Conservation (phyloP, 2,329 filamentous ascomycete species). For the Fusarium sp. region DNA sequence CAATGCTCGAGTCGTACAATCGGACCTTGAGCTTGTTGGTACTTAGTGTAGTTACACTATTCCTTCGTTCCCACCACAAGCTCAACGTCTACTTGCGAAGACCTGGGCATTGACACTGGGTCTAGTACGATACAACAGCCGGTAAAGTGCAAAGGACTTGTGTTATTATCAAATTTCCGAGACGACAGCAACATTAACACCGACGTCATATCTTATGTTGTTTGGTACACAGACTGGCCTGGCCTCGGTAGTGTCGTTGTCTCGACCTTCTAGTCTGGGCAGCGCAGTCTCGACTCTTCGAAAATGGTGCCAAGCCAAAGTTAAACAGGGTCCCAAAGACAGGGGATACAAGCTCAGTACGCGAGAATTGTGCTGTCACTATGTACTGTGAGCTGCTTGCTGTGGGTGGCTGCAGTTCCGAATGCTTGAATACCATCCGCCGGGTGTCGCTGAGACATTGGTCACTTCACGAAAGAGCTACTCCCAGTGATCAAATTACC, state of each 20-base stretch:
- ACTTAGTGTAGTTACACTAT: no score
- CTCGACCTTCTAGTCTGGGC: slow-evolving; percentile 34
- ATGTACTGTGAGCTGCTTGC: no score
- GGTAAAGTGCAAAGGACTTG: no score
- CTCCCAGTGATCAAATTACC: not conserved
- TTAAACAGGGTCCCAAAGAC: slow-evolving; percentile 20
- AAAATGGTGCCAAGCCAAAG: slow-evolving; percentile 21
- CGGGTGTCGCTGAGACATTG: not conserved
- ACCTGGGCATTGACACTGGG: no score
- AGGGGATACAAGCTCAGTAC: slow-evolving; percentile 13
- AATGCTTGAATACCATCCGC: not conserved
- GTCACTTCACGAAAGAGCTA: not conserved
- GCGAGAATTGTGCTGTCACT: not conserved
- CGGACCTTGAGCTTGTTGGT: no score
- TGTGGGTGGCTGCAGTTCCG: no score
- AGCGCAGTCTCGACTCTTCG: slow-evolving; percentile 37
- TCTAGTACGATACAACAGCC: no score
- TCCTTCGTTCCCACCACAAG: no score
- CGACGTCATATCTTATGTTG: slow-evolving; percentile 34
- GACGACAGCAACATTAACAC: not conserved
- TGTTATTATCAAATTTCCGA: no score
- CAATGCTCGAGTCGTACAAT: no score
- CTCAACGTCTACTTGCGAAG: no score
- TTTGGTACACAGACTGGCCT: slow-evolving; percentile 23
- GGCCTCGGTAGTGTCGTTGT: slow-evolving; percentile 31